Evolutionary conservation across 2,329 filamentous ascomycete genomes (phyloP), one percentile per base, ranked within the genome.

Genomic region (Dryadomyces sulphureus): DNA sequence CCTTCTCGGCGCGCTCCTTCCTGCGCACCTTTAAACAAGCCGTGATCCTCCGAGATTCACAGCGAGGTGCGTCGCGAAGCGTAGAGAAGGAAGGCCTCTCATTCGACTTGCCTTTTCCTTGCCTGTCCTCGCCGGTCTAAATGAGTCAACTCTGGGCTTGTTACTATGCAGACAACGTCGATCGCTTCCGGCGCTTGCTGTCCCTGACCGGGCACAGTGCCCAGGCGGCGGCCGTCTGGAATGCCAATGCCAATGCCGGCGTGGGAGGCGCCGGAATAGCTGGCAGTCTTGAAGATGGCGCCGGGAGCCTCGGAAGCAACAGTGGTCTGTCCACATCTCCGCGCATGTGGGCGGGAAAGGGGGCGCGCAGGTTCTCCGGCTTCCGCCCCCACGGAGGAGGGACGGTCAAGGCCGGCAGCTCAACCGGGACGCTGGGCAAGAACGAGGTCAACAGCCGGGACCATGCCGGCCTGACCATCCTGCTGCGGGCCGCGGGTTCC

Each of bases 101-200:
- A n/a, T n/a, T n/a, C n/a, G n/a, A n/a, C n/a, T n/a, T n/a, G 42
- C 43, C 25, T 38, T 39, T 21, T 20, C 20, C n/a, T 16, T 25
- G 7, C 25, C 17, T 17, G 32, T 20, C 17, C 17, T 39, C 30
- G 16, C n/a, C 16, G 36, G 24, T 49, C 47, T 52, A 46, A 56
- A 63, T 96, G 90, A 96, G 86, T 81, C 83, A 88, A 77, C 79
- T 98, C 65, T 95, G 90, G 90, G 89, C 88, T 75, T 86, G 78
- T 64, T 96, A 90, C 64, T 83, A 93, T 72, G 84, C 95, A 79
- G 85, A 95, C 75, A 88, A 98, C 79, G 84, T 94, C 79, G 89
- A 94, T 63, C 79, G 71, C 61, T 96, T 98, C 75, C 83, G 84
- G 69, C 83, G 82, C 70, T 77, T 93, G 61, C 75, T 98, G 75